Evolutionary conservation across 1,284 basidiomycete species (phyloP).

Genomic region (Heliocybe sulcata): DNA sequence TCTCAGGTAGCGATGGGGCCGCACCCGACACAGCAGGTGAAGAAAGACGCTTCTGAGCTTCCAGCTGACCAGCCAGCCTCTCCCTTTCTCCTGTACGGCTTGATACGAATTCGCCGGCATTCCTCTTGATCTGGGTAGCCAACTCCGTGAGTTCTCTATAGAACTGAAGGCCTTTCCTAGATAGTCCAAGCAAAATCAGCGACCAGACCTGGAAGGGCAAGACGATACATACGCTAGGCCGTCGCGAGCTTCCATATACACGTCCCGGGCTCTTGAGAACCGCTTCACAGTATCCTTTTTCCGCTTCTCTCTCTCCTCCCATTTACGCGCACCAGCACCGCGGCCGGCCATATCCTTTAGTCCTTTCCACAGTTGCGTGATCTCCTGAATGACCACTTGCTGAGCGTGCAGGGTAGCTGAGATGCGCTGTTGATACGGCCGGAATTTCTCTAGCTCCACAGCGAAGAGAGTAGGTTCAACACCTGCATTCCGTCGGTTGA

Average conservation of each 20-base stretch:
- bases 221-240: conserved; percentile 63
- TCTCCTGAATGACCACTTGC: conserved; percentile 61
- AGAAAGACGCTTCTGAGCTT: conserved; percentile 59
- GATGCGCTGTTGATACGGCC: conserved; percentile 82
- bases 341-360: conserved; percentile 69
- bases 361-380: conserved; percentile 62
- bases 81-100: conserved; percentile 70
- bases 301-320: conserved; percentile 73
- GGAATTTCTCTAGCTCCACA: conserved; percentile 92
- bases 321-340: conserved; percentile 65
- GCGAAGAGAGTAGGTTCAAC: conserved; percentile 89
- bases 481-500: conserved; percentile 82
- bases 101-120: conserved; percentile 57
- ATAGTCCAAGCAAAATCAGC: conserved; percentile 7
- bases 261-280: conserved; percentile 71
- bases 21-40: conserved; percentile 4
- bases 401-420: conserved; percentile 74
- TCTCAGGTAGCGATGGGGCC: not conserved
- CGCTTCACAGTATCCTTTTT: conserved; percentile 69
- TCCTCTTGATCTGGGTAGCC: conserved; percentile 49
- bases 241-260: conserved; percentile 81
- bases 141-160: conserved; percentile 80
- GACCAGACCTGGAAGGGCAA: conserved; percentile 6
- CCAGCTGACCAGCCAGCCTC: conserved; percentile 59
- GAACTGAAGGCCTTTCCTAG: conserved; percentile 82